These are phyloP conservation scores for Decorospora gaudefroyi DNA, from an alignment of 2,329 filamentous ascomycete species.

Conservation along the genomic window DNA sequence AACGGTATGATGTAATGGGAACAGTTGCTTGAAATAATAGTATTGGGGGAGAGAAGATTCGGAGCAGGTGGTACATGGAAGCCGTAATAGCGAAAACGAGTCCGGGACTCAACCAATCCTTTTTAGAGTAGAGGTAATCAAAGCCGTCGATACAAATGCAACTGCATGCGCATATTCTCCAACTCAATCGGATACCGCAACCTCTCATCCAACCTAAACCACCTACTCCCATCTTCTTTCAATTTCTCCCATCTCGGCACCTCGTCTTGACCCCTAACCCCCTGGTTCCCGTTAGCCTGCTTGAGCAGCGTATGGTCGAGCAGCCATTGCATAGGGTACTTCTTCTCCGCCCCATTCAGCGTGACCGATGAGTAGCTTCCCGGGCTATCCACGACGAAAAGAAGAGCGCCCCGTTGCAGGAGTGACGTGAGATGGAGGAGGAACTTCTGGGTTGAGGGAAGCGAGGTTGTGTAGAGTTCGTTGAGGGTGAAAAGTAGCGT, in stretches of 20 bases:
- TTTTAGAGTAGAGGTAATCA: no score
- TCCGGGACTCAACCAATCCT: no score
- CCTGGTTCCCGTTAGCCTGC: slow-evolving; percentile 17
- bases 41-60: no score
- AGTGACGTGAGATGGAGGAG: slow-evolving; percentile 68
- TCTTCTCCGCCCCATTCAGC: slow-evolving; percentile 60
- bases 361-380: slow-evolving; percentile 88
- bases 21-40: no score
- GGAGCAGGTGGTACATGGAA: no score
- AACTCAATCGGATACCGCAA: slow-evolving; percentile 81
- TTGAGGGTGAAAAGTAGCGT: slow-evolving; percentile 95
- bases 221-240: slow-evolving; percentile 74
- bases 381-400: slow-evolving; percentile 89
- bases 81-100: no score
- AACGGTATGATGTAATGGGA: no score
- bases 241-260: slow-evolving; percentile 69
- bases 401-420: slow-evolving; percentile 63
- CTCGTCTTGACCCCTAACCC: slow-evolving; percentile 19
- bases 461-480: slow-evolving; percentile 82
- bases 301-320: slow-evolving; percentile 76
- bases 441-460: slow-evolving; percentile 75
- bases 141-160: slow-evolving; percentile 70
- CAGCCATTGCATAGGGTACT: slow-evolving; percentile 93
- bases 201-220: slow-evolving; percentile 72
- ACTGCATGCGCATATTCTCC: slow-evolving; percentile 94